These are phyloP conservation scores for Rhodotorula kratochvilovae DNA, from an alignment of 768 basidiomycete genomes.

Conservation along the genomic window DNA sequence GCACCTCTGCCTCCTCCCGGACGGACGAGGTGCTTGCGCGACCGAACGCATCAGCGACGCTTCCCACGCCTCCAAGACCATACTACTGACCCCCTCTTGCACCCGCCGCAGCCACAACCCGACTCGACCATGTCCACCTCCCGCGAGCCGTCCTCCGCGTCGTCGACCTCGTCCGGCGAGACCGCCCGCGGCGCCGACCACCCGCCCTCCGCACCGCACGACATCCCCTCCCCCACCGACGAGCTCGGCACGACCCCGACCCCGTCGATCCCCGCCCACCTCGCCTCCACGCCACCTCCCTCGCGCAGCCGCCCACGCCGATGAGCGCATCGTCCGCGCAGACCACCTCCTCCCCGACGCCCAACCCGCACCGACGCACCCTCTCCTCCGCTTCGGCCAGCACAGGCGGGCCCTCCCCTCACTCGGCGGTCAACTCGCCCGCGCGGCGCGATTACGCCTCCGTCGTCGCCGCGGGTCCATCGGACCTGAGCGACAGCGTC, in stretches of 20 bases:
- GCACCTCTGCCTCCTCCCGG: too few species aligned
- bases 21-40: too few species aligned
- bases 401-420: background rate
- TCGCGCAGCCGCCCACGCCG: background rate
- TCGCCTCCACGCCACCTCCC: slow-evolving; percentile 4
- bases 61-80: too few species aligned
- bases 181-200: background rate
- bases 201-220: background rate
- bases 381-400: slow-evolving; percentile 8
- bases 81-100: too few species aligned
- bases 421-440: slow-evolving; percentile 21
- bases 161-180: background rate
- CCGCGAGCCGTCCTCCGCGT: background rate
- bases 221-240: background rate
- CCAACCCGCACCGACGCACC: slow-evolving; percentile 21
- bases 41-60: too few species aligned
- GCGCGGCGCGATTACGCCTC: slow-evolving; percentile 16
- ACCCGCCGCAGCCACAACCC: too few species aligned
- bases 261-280: background rate
- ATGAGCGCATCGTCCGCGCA: background rate
- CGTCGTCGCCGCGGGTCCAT: background rate
- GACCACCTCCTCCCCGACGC: slow-evolving; percentile 23
- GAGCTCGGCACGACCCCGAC: slow-evolving; percentile 10
- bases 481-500: slow-evolving; percentile 13
- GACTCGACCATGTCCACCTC: background rate